Conservation (phyloP, 108 stramenopile genomes). For the Cyclotella sp. region DNA sequence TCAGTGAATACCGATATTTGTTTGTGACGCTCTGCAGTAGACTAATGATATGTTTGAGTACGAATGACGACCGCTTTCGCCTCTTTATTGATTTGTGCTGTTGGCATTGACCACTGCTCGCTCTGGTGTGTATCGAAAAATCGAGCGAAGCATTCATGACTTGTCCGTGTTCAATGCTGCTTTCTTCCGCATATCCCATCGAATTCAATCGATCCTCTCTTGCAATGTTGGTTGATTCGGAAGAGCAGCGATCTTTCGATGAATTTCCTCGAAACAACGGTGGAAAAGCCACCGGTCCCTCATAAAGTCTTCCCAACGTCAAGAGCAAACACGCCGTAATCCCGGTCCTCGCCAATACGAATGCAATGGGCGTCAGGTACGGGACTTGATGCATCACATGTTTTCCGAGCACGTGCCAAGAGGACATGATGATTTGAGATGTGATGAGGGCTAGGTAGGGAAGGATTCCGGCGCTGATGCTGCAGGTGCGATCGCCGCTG, state of each 20-base stretch:
- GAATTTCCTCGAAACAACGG: conserved; percentile 20
- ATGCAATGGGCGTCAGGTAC: conserved; percentile 32
- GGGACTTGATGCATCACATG: conserved; percentile 38
- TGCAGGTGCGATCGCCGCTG: neutral
- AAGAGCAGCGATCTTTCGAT: neutral
- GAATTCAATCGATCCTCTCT: neutral
- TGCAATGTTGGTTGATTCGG: neutral
- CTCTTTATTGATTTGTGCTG: neutral
- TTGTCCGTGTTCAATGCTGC: neutral
- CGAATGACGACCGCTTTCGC: neutral
- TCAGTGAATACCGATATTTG: neutral
- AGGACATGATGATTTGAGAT: conserved; percentile 35
- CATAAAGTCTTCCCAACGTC: conserved; percentile 25
- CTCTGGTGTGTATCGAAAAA: neutral
- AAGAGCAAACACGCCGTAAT: conserved; percentile 18
- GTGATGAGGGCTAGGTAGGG: conserved; percentile 32
- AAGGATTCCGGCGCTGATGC: neutral
- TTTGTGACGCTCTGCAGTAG: neutral
- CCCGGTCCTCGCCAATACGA: conserved; percentile 25
- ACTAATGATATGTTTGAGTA: neutral
- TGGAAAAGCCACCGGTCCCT: conserved; percentile 39
- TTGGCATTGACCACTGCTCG: neutral
- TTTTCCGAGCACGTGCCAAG: conserved; percentile 48
- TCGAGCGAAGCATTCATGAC: neutral
- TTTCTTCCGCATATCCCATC: neutral